Conservation (phyloP, 805 yeast species). For the Ogataea polymorpha region DNA sequence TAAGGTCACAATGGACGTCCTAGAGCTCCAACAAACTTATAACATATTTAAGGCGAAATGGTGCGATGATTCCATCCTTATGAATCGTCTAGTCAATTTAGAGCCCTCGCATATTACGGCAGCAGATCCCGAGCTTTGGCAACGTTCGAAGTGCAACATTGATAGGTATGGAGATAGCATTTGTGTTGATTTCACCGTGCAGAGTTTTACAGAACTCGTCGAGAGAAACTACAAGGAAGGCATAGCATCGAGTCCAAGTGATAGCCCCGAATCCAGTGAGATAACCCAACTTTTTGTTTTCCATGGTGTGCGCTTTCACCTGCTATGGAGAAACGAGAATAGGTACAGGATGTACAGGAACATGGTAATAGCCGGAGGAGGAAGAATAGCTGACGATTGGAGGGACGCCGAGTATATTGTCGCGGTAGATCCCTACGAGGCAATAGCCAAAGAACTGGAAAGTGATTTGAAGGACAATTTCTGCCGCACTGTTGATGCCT, state of each 20-base stretch:
- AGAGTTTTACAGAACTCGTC: slow-evolving; percentile 23
- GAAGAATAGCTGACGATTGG: slow-evolving; percentile 32
- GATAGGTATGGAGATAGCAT: slow-evolving; percentile 69
- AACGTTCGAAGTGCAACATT: slow-evolving; percentile 33
- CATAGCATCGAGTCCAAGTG: background rate
- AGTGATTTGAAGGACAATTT: slow-evolving; percentile 19
- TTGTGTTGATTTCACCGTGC: slow-evolving; percentile 30
- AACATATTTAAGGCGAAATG: slow-evolving; percentile 68
- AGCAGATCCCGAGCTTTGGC: slow-evolving; percentile 34
- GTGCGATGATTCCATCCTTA: slow-evolving; percentile 63
- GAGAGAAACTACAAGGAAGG: background rate
- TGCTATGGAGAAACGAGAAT: slow-evolving; percentile 23
- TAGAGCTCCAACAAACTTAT: slow-evolving; percentile 36
- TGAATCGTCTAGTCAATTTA: slow-evolving; percentile 41
- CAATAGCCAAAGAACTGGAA: background rate
- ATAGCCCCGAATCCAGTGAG: background rate
- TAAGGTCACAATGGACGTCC: slow-evolving; percentile 38
- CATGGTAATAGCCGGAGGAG: slow-evolving; percentile 43
- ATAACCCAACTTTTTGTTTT: slow-evolving; percentile 28
- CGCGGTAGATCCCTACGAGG: slow-evolving; percentile 13
- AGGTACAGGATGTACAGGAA: slow-evolving; percentile 4
- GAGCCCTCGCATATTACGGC: slow-evolving; percentile 60
- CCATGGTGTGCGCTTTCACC: slow-evolving; percentile 32
- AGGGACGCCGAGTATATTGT: slow-evolving; percentile 40
- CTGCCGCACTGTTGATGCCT: slow-evolving; percentile 36